phyloP scores from a whole-genome alignment of 352 stramenopile species.

The Phytopythium chamaehyphon region DNA sequence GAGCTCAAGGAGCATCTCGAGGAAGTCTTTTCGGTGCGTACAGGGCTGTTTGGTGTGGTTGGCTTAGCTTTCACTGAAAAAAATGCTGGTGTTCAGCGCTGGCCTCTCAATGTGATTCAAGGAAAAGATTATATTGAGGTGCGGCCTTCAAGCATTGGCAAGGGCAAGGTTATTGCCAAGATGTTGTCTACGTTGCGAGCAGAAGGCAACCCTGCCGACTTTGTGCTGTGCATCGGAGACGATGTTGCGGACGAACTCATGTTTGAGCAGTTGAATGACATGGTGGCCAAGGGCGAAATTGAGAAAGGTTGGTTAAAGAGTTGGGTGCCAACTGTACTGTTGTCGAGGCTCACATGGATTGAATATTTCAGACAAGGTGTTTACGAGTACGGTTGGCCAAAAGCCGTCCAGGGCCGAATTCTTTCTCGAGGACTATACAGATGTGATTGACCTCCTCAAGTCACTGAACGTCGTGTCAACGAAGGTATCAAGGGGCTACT shows the following conservation, averaged over 20 bases:
- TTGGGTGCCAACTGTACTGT: not conserved
- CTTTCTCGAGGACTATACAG: slow-evolving; percentile 95
- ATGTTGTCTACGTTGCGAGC: slow-evolving; percentile 82
- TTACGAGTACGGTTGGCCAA: slow-evolving; percentile 97
- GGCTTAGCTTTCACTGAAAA: not conserved
- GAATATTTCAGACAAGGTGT: slow-evolving; percentile 76
- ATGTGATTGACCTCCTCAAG: slow-evolving; percentile 92
- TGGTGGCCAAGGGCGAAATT: slow-evolving; percentile 32
- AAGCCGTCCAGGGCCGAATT: slow-evolving; percentile 96
- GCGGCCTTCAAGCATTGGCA: slow-evolving; percentile 95
- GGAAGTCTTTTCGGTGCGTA: slow-evolving; percentile 79
- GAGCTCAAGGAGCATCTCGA: slow-evolving; percentile 97
- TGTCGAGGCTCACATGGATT: not conserved
- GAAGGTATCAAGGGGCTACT: slow-evolving; percentile 33
- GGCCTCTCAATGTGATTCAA: slow-evolving; percentile 76
- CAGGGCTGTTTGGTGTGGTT: too few relatives aligned
- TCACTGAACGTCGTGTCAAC: slow-evolving; percentile 69
- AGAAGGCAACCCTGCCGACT: slow-evolving; percentile 87
- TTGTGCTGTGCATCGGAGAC: slow-evolving; percentile 97
- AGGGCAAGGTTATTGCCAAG: slow-evolving; percentile 93
- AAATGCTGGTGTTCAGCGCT: slow-evolving; percentile 24
- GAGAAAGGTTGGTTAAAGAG: slow-evolving; percentile 34
- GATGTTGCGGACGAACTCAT: slow-evolving; percentile 99
- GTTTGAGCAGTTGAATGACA: slow-evolving; percentile 79
- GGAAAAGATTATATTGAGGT: slow-evolving; percentile 98